Evolutionary conservation across 768 basidiomycete genomes (phyloP).

Genomic region (Chalciporus sphaerocephalus): DNA sequence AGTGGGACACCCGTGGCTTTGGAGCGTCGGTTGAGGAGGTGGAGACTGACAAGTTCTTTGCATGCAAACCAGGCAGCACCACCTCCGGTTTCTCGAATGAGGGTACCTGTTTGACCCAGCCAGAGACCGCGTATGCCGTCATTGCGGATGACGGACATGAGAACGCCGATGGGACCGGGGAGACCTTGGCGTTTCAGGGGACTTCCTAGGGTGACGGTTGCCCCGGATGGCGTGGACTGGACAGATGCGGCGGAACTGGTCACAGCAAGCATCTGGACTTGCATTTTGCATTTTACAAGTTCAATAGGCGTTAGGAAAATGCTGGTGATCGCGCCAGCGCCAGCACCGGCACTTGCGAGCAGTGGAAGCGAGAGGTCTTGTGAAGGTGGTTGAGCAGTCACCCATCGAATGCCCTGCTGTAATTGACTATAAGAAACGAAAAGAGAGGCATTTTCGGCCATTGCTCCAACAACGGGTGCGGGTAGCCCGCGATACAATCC

Average conservation of each 20-base stretch:
- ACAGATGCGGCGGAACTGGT: constrained; percentile 14
- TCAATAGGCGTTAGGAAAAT: constrained; percentile 92
- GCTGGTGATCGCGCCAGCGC: constrained; percentile 83
- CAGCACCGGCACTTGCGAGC: constrained; percentile 74
- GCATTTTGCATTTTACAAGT: constrained; percentile 96
- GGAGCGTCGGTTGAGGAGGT: constrained; percentile 52
- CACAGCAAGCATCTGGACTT: constrained; percentile 79
- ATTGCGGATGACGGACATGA: constrained; percentile 56
- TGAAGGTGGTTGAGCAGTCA: constrained; percentile 32
- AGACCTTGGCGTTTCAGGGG: constrained; percentile 30
- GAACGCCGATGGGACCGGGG: constrained; percentile 71
- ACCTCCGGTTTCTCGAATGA: constrained; percentile 91
- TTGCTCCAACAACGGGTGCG: constrained; percentile 86
- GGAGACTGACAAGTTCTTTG: constrained; percentile 71
- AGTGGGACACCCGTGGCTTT: constrained; percentile 20
- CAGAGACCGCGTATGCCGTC: constrained; percentile 85
- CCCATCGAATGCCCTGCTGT: constrained; percentile 54
- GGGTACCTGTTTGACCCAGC: constrained; percentile 91
- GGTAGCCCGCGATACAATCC: constrained; percentile 90
- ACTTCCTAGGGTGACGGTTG: constrained; percentile 12
- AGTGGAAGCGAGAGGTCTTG: constrained; percentile 58
- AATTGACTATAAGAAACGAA: constrained; percentile 83
- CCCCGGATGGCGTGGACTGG: constrained; percentile 10
- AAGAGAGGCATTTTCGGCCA: constrained; percentile 85
- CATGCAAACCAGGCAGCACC: constrained; percentile 87